Base-by-base conservation (phyloP, 768 basidiomycete species). In the Tremella fuciformis region DNA sequence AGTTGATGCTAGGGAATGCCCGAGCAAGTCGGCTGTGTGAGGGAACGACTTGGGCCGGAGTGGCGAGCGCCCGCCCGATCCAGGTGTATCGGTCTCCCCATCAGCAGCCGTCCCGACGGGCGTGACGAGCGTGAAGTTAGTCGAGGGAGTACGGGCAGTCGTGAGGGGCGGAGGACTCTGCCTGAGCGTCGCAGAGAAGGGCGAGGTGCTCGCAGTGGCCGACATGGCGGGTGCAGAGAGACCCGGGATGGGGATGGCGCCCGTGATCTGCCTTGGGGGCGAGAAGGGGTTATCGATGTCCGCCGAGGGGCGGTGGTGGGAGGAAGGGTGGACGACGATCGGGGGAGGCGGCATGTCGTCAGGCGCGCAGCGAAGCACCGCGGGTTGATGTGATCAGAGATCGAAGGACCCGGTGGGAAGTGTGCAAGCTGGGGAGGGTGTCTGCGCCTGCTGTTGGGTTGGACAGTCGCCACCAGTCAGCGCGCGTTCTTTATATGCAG, bases 21-120 rank as follows among this genome's bases (percentile, higher is more conserved):
- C 55, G 9, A 56, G 47, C 24, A 56, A 34, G 34, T 56, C 55
- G 22, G 48, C 56, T 8, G n/a, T 38, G 19, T 58, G 56, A 11
- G 56, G 44, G 34, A 56, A 55, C 3, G 53, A 39, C 41, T 42
- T 55, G 3, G 29, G 18, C 7, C 38, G 51, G 38, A 16, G 51
- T 40, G 38, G n/a, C 37, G 51, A 34, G 16, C n/a, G 42, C 4
- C 16, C n/a, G 42, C 42, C 42, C 29, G 29, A 34, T 6, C 29
- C 29, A 4, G 29, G 11, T 34, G 29, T 34, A 4, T 34, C 29
- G 29, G 11, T 11, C 4, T 34, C 29, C 6, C 29, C 29, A 11
- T 34, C 29, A 11, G 29, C 29, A 11, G 29, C 16, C 42, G 42
- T 18, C 22, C n/a, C 22, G 22, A 22, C 42, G 15, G 42, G 42